Base-by-base conservation (phyloP, 805 yeast genomes). In the Candida maesae region DNA sequence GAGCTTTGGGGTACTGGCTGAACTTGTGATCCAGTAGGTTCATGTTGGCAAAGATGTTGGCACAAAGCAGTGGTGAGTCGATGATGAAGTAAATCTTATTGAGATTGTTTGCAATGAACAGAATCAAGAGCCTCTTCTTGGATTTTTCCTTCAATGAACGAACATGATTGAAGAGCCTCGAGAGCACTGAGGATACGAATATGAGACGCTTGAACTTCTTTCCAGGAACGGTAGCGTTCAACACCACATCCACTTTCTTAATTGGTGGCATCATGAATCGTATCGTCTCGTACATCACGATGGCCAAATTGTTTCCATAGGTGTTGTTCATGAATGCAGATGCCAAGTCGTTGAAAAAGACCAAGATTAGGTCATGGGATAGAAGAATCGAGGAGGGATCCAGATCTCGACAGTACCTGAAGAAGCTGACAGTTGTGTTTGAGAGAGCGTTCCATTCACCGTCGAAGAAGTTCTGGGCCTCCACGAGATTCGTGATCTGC, bases 21-120 rank as follows among this genome's bases (percentile, higher is more conserved):
- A 69, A 68, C 29, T 64, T 66, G 29, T 79, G 60, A 18, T 65
- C 62, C 15, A 79, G 66, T 35, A 74, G 49, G 35, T 73, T 76
- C 65, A 79, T 72, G 55, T 79, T 79, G 25, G 81, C 70, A 52
- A 78, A 78, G 29, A 79, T 77, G 50, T 79, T 78, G 26, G 78
- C 70, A 58, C 85, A 79, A 14, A 78, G 60, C 49, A 78, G 64
- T 6, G 84, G 82, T 23, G 73, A 76, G 23, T 67, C 72, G 17
- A 79, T 69, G 29, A 58, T 62, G 53, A 76, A 75, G 55, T 79
- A 79, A 0, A 74, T 61, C 46, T 61, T 64, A 55, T 82, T 78
- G 33, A 79, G 54, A 29, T 67, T 63, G 21, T 68, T 66, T 11
- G 79, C 76, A 10, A 78, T 56, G 43, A 67, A 70, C 30, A 79